These are phyloP conservation scores for Phlyctochytrium bullatum DNA, from an alignment of 192 early-diverging fungal species.

Conservation along the genomic window DNA sequence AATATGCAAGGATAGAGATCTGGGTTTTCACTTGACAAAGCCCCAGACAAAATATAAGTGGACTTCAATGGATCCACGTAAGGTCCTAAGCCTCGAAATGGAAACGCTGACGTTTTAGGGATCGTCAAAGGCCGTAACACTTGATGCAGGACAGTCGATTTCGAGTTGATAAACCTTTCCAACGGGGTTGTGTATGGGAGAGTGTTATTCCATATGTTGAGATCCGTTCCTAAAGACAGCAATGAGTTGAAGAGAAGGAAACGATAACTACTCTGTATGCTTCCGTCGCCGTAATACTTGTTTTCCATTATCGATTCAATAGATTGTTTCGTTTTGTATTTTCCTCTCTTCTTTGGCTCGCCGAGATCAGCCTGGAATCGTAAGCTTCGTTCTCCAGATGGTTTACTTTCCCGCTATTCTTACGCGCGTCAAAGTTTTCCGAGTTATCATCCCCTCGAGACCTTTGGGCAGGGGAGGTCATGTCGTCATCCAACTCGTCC, in stretches of 20 bases:
- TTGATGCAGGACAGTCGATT: constrained; percentile 1
- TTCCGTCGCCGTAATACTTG: background rate
- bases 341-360: background rate
- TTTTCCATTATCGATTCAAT: constrained; percentile 1
- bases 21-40: constrained; percentile 1
- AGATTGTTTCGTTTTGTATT: constrained; percentile 20
- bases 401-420: no score
- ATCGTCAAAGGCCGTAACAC: constrained; percentile 1
- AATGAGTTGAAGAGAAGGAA: background rate
- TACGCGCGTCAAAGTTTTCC: no score
- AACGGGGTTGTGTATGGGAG: constrained; percentile 16
- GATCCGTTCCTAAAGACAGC: constrained; percentile 6
- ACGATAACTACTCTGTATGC: background rate
- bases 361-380: background rate
- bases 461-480: background rate
- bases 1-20: constrained; percentile 25
- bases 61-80: constrained; percentile 28
- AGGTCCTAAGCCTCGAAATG: constrained; percentile 23
- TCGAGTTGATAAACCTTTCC: constrained; percentile 38
- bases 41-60: constrained; percentile 41
- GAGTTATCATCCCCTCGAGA: no score
- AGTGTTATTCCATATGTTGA: constrained; percentile 25
- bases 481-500: background rate
- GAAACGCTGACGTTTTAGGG: constrained; percentile 18
- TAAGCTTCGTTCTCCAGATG: no score